phyloP scores from a whole-genome alignment of 1,284 basidiomycete genomes.

The Ceratobasidium sp. region DNA sequence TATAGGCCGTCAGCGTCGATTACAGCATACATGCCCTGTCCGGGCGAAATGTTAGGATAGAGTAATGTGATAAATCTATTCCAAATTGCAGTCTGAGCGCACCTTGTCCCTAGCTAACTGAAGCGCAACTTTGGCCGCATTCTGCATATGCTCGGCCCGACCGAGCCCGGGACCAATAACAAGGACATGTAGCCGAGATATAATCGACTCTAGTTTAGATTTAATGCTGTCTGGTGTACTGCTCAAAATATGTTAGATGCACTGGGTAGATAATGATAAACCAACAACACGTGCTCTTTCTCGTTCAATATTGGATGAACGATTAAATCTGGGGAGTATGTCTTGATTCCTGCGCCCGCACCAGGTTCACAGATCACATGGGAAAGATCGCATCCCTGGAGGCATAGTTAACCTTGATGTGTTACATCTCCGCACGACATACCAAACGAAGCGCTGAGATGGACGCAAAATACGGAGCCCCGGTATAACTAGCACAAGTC shows the following conservation, averaged over 20 bases:
- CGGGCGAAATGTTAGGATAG: constrained; percentile 63
- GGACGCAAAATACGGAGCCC: constrained; percentile 93
- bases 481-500: constrained; percentile 69
- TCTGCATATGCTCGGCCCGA: constrained; percentile 88
- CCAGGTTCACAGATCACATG: constrained; percentile 96
- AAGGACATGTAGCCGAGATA: constrained; percentile 88
- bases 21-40: constrained; percentile 81
- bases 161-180: constrained; percentile 94
- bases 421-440: constrained; percentile 44
- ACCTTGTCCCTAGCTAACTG: constrained; percentile 51
- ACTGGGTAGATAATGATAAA: constrained; percentile 5
- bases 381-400: constrained; percentile 88
- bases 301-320: constrained; percentile 88
- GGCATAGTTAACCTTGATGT: too few relatives aligned
- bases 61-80: background rate
- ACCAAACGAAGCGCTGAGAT: constrained; percentile 87
- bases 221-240: constrained; percentile 60
- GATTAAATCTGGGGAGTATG: constrained; percentile 94
- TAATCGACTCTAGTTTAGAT: constrained; percentile 67
- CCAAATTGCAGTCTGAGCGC: background rate
- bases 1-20: constrained; percentile 92
- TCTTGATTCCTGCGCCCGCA: constrained; percentile 91
- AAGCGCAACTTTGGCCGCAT: constrained; percentile 59
- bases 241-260: constrained; percentile 14
- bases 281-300: constrained; percentile 49